These are phyloP conservation scores for Pseudodiploospora longispora DNA, from an alignment of 2,329 filamentous ascomycete genomes.

Conservation along the genomic window DNA sequence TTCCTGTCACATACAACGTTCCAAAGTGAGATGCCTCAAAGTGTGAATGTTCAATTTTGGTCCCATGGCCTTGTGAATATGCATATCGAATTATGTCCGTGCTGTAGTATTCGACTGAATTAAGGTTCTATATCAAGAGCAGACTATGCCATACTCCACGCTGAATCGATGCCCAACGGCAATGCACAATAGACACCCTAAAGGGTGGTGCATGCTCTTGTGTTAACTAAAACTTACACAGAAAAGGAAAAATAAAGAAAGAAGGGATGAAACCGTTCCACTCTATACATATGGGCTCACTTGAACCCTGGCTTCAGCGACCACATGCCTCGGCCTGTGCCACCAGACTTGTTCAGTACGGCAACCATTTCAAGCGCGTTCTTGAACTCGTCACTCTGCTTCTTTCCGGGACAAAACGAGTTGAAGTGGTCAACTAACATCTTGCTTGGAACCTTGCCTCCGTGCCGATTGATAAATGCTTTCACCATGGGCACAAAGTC, in stretches of 20 bases:
- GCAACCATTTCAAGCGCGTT: constrained; percentile 71
- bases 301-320: constrained; percentile 31
- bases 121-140: too few species aligned
- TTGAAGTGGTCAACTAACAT: constrained; percentile 88
- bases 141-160: too few species aligned
- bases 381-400: constrained; percentile 73
- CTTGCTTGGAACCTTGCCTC: constrained; percentile 72
- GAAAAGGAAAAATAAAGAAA: too few species aligned
- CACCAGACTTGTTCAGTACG: constrained; percentile 52
- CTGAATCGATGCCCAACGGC: too few species aligned
- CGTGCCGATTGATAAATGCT: constrained; percentile 69
- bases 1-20: constrained; percentile 19
- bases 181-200: too few species aligned
- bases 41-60: too few species aligned
- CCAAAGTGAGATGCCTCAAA: constrained; percentile 5
- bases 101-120: background rate
- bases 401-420: constrained; percentile 57
- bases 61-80: too few species aligned
- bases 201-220: too few species aligned
- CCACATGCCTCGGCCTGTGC: constrained; percentile 47
- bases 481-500: constrained; percentile 68
- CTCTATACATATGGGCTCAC: constrained; percentile 6
- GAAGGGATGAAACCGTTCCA: too few species aligned
- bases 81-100: background rate
- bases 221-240: too few species aligned